Percentiles rank a stretch among this genome's conserved stretches.
Conservation (phyloP, 345 rosid species). For the Carallia brachiata region DNA sequence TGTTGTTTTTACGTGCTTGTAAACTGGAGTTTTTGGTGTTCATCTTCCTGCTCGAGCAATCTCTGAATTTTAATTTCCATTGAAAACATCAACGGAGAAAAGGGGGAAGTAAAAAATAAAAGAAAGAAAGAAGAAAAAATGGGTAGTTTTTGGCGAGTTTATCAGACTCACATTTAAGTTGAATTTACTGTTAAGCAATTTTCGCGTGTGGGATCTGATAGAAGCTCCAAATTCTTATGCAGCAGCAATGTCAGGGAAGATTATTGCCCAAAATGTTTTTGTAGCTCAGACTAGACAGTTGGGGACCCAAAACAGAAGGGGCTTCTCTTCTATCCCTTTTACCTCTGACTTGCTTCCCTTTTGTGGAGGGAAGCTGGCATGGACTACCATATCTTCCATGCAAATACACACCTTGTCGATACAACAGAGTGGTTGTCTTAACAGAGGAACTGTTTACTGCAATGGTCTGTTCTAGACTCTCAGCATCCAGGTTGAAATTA, state of each 20-base stretch:
- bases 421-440: conserved; percentile 58
- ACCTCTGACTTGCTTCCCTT: conserved; percentile 58
- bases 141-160: no score
- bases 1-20: no score
- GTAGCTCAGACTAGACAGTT: conserved; percentile 75
- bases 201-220: not conserved
- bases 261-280: conserved; percentile 71
- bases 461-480: conserved; percentile 94
- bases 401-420: conserved; percentile 46
- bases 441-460: conserved; percentile 62
- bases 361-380: conserved; percentile 75
- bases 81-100: no score
- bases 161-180: no score
- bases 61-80: no score
- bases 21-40: no score
- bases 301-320: conserved; percentile 58
- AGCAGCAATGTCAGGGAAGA: conserved; percentile 80
- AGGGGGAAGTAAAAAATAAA: no score
- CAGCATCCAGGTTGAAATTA: conserved; percentile 46
- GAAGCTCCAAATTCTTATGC: conserved; percentile 53
- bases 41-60: no score
- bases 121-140: no score
- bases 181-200: no score
- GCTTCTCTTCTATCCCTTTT: conserved; percentile 46
- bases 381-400: conserved; percentile 71